A percentile compares a stretch with the other conserved stretches of the same genome.
Evolutionary conservation across 208 protist genomes (phyloP).

Genomic region (Leishmania lainsoni): DNA sequence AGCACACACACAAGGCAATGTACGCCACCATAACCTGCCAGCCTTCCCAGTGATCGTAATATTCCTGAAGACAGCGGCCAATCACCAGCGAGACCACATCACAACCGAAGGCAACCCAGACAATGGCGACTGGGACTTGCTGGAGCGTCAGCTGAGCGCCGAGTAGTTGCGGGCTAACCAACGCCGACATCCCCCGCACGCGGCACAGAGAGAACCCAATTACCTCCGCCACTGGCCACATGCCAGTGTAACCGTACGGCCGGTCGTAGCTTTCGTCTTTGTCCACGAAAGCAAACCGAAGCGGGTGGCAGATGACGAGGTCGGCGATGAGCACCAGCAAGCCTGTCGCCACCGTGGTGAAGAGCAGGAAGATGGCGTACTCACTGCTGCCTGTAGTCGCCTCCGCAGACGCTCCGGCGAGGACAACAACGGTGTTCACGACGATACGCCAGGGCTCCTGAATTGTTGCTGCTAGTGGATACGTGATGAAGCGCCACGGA

Average conservation of each 20-base stretch:
- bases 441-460: constrained; percentile 13
- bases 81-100: not conserved
- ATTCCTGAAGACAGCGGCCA: not conserved
- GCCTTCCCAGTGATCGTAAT: not conserved
- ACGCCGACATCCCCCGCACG: constrained; percentile 5
- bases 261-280: not conserved
- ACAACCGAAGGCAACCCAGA: constrained; percentile 4
- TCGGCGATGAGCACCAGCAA: constrained; percentile 30
- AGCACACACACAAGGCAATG: constrained; percentile 30
- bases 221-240: constrained; percentile 40
- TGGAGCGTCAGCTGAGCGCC: constrained; percentile 19
- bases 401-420: constrained; percentile 40
- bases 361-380: constrained; percentile 30
- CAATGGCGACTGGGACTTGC: constrained; percentile 17
- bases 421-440: constrained; percentile 20
- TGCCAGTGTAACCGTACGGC: constrained; percentile 33
- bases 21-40: constrained; percentile 5
- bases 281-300: not conserved
- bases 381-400: constrained; percentile 20
- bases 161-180: not conserved
- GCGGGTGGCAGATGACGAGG: not conserved
- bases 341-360: constrained; percentile 27
- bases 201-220: constrained; percentile 33
- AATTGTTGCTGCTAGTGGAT: constrained; percentile 12
- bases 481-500: constrained; percentile 26